A percentile compares a stretch with the other conserved stretches of the same genome.
These are phyloP conservation scores for Penicillium flavigenum DNA, from an alignment of 495 filamentous ascomycete genomes.

Conservation along the genomic window DNA sequence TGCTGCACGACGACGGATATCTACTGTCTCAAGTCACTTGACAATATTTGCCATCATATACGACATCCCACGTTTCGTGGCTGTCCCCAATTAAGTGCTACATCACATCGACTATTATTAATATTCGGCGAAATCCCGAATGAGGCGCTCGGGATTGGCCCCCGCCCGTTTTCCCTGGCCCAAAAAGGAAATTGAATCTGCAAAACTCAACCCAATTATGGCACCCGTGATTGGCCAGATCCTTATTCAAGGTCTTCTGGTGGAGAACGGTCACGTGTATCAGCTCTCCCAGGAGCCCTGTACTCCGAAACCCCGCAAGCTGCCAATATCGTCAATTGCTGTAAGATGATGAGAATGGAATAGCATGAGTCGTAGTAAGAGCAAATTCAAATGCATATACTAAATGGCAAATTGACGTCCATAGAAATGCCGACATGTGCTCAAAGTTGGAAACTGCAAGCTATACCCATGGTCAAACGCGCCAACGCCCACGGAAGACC, in stretches of 20 bases:
- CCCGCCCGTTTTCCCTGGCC: neutral
- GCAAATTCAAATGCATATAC: neutral
- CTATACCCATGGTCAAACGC: constrained; percentile 10
- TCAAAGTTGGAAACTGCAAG: neutral
- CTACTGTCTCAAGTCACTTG: neutral
- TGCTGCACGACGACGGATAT: neutral
- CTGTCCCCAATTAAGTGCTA: neutral
- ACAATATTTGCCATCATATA: neutral
- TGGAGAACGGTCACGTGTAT: constrained; percentile 25
- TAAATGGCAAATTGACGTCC: neutral
- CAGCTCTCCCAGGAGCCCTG: constrained; percentile 25
- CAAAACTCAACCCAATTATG: constrained; percentile 4
- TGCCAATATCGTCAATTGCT: neutral
- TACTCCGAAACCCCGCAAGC: constrained; percentile 26
- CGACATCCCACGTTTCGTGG: neutral
- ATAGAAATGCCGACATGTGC: constrained; percentile 4
- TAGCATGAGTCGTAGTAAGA: neutral
- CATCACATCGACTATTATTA: neutral
- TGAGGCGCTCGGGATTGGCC: constrained; percentile 4
- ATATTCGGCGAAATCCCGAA: constrained; percentile 8
- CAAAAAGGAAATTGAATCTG: neutral
- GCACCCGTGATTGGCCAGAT: constrained; percentile 16
- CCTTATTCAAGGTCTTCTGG: constrained; percentile 11
- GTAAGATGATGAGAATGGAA: neutral
- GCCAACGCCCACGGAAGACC: constrained; percentile 9